A percentile compares a stretch with the other conserved stretches of the same genome.
Evolutionary conservation across 208 protist species (phyloP).

Genomic region (Tetramitus jugosus): DNA sequence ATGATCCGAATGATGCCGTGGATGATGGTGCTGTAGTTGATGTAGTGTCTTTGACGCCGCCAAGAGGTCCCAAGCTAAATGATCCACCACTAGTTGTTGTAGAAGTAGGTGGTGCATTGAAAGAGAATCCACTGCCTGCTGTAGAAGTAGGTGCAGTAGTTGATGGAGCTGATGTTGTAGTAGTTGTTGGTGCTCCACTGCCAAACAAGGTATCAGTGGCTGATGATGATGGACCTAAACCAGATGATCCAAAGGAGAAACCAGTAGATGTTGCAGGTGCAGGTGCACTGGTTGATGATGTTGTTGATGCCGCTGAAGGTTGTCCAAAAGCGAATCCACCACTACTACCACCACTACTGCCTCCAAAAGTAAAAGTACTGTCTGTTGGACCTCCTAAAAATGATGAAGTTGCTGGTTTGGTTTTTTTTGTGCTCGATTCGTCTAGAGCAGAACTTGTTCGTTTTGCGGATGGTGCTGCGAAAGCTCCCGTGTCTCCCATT

Average conservation of each 20-base stretch:
- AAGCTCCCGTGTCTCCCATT: background rate
- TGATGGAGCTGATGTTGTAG: background rate
- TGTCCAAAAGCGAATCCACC: background rate
- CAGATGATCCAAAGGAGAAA: conserved; percentile 5
- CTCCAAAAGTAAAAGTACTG: too few species aligned
- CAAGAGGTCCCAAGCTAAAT: too few species aligned
- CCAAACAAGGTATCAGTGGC: too few species aligned
- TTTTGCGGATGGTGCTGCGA: background rate
- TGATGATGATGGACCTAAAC: too few species aligned
- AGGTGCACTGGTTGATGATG: background rate
- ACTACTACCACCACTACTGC: too few species aligned
- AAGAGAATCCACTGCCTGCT: background rate
- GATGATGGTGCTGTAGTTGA: too few species aligned
- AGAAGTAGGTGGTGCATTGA: background rate
- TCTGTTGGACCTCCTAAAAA: too few species aligned
- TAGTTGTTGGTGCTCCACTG: too few species aligned
- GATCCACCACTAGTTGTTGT: too few species aligned
- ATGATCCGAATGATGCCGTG: too few species aligned
- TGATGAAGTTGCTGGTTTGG: background rate
- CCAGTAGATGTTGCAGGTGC: background rate
- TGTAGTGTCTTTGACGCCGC: too few species aligned
- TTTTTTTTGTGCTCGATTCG: background rate
- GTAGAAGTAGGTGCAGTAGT: background rate
- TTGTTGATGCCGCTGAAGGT: background rate
- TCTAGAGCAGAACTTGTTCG: background rate